These are phyloP conservation scores for Eutrema heterophyllum DNA, from an alignment of 345 rosid species.

Conservation along the genomic window DNA sequence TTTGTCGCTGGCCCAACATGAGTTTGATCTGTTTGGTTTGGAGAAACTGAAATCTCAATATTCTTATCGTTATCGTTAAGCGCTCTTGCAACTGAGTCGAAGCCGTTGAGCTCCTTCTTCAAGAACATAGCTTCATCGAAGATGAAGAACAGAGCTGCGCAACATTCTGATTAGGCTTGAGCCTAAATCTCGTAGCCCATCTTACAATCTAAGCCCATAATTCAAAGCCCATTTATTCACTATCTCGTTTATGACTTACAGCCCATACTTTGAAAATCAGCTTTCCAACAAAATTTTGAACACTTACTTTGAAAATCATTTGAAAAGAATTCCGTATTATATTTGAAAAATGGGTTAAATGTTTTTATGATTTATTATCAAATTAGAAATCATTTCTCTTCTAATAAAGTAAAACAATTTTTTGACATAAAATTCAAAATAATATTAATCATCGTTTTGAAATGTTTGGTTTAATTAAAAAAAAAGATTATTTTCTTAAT, in stretches of 20 bases:
- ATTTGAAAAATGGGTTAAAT: not conserved
- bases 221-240: not conserved
- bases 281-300: not conserved
- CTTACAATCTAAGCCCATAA: not conserved
- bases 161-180: not conserved
- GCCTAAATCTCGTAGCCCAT: not conserved
- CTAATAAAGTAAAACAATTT: too few species aligned
- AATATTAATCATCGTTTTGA: too few species aligned
- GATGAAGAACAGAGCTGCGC: not conserved
- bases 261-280: not conserved
- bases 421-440: too few species aligned
- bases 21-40: too few species aligned
- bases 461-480: too few species aligned
- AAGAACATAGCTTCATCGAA: not conserved
- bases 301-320: not conserved
- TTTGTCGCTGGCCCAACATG: too few species aligned
- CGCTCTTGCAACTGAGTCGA: not conserved
- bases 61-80: not conserved
- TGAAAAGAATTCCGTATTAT: not conserved
- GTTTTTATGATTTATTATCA: too few species aligned
- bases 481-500: too few species aligned
- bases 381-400: too few species aligned
- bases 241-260: not conserved
- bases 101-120: not conserved
- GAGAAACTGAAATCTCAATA: too few species aligned